Evolutionary conservation across 306 rosid species (phyloP).

Genomic region (Cicer pinnatifidum): DNA sequence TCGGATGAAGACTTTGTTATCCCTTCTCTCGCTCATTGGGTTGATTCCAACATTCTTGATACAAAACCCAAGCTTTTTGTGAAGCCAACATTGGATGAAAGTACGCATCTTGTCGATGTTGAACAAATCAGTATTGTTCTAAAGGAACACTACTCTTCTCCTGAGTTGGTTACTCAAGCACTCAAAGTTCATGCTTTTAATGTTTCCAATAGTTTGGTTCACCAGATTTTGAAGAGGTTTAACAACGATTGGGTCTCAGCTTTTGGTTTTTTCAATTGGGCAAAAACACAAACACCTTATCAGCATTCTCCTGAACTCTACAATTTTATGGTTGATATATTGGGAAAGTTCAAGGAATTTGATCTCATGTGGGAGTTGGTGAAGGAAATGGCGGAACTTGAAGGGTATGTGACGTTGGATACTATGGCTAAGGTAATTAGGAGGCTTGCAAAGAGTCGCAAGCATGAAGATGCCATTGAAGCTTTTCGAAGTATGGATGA

Average conservation of each 20-base stretch:
- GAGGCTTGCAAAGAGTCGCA: conserved; percentile 61
- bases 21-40: conserved; percentile 82
- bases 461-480: conserved; percentile 61
- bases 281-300: conserved; percentile 72
- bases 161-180: conserved; percentile 54
- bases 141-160: conserved; percentile 56
- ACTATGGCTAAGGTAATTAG: conserved; percentile 70
- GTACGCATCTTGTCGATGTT: conserved; percentile 37
- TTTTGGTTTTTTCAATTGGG: conserved; percentile 77
- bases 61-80: conserved; percentile 22
- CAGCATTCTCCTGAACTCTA: conserved; percentile 58
- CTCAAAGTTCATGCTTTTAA: conserved; percentile 46
- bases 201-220: conserved; percentile 53
- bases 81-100: conserved; percentile 24
- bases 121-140: conserved; percentile 55
- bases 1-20: conserved; percentile 68
- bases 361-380: conserved; percentile 68
- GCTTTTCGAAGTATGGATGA: conserved; percentile 56
- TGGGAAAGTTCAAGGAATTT: conserved; percentile 61
- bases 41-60: conserved; percentile 49
- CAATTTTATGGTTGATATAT: conserved; percentile 64
- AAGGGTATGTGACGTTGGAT: conserved; percentile 56
- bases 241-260: conserved; percentile 67
- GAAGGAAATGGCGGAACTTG: conserved; percentile 59
- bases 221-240: conserved; percentile 69